Evolutionary conservation across 2,329 filamentous ascomycete species (phyloP), one percentile per base, ranked within the genome.

Genomic region (Ploettnerulaceae sp.): DNA sequence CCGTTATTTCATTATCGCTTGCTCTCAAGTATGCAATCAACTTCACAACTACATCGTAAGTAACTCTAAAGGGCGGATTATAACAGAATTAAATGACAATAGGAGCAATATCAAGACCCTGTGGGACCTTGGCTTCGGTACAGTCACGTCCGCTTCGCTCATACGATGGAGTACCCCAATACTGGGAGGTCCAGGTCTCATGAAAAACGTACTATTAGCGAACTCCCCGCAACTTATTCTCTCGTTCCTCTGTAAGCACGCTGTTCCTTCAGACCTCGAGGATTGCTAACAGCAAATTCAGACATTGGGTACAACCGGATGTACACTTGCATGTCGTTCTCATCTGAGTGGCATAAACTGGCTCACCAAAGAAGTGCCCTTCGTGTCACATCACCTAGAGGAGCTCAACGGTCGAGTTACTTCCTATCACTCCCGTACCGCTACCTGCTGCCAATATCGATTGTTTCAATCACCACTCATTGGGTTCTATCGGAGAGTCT

Each of bases 401-500:
- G 57, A 4, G 15, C 37, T 1, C 67, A 69, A 45, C 55, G 61
- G 3, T 61, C 59, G 4, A 64, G 57, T 1, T 66, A 66, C 39
- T 67, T 58, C 24, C 61, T 70, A 7, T 61, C 61, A 5, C 35
- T 71, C 8, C 67, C 69, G 9, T 68, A 64, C 41, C 55, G 52
- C 37, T 71, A 67, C 47, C 35, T 51, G 4, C 24, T 54, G 14
- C 40, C 52, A 7, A 54, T 54, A 15, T 34, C 51, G 17, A 17
- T 55, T 3, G 26, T 58, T 5, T 64, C 60, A 1, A 57, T 55
- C 7, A n/a, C 66, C 5, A 54, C 67, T 11, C 67, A 71, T 46
- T 71, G 68, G 68, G 58, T 70, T 5, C 56, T 66, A 3, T 70
- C 67, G 0, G 64, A 69, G 42, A 60, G 57, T 33, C 32, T 70